A percentile compares a stretch with the other conserved stretches of the same genome.
These are phyloP conservation scores for Microdochium bolleyi DNA, from an alignment of 2,329 filamentous ascomycete genomes.

Conservation along the genomic window DNA sequence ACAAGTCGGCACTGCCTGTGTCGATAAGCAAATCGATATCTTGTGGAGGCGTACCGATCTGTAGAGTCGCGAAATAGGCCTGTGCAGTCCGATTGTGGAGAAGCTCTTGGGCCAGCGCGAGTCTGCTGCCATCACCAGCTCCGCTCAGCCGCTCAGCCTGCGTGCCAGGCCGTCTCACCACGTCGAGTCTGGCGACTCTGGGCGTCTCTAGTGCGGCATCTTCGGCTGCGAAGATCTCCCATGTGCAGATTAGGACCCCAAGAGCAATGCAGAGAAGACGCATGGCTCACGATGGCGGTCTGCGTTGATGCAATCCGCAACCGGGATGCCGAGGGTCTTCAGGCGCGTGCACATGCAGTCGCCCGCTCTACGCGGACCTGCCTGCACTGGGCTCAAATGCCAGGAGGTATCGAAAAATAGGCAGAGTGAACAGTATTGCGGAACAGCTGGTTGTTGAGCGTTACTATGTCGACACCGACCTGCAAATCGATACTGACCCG, in stretches of 20 bases:
- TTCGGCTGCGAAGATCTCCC: background rate
- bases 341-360: too few species aligned
- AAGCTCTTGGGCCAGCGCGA: background rate
- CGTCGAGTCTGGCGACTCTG: background rate
- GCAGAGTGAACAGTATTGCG: too few species aligned
- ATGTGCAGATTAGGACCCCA: background rate
- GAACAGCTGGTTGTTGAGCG: too few species aligned
- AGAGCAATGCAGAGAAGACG: background rate
- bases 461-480: too few species aligned
- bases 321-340: too few species aligned
- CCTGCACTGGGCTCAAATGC: too few species aligned
- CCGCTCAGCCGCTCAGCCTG: background rate
- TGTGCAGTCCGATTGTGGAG: background rate
- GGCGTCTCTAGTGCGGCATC: too few species aligned
- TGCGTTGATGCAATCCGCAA: too few species aligned
- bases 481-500: too few species aligned
- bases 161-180: background rate
- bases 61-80: background rate
- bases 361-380: too few species aligned
- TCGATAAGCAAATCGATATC: background rate
- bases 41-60: background rate
- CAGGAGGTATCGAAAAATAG: too few species aligned
- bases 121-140: background rate
- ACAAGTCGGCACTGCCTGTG: background rate
- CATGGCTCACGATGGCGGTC: background rate